Evolutionary conservation across 225 moss, liverwort and hornwort species (phyloP), one percentile per base, ranked within the genome.

Genomic region (Marchantia paleacea): DNA sequence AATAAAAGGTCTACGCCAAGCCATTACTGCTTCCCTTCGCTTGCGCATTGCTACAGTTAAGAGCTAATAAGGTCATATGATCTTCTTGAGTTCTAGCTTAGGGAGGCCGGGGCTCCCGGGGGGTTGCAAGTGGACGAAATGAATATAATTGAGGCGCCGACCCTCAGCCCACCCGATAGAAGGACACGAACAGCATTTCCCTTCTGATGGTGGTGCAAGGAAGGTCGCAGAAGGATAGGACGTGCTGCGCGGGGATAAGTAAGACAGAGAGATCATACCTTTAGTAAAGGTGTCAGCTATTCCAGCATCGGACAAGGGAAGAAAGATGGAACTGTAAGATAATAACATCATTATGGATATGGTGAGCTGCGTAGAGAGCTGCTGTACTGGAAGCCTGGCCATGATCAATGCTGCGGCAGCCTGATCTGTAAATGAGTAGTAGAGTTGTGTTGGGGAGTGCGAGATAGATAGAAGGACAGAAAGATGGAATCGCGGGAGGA

Each of bases 271-370:
- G 29, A 62, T 62, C 61, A 47, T 77, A 77, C 77, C 77, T 77
- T 77, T 48, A 47, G 24, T 19, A 12, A 63, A 77, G 49, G 77
- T 25, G 39, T n/a, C 77, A 60, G 31, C 31, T 11, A 19, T 22
- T 63, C 20, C 77, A 77, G 77, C 77, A 12, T 62, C 61, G 48
- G 77, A 62, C 60, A 50, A 47, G 22, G 77, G 31, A 29, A 77
- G 11, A 9, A 76, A 20, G 11, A 62, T 47, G 60, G 77, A 63
- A 77, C 61, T 77, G 61, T 58, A 20, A 30, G 58, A 47, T 47
- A 29, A 47, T 50, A 77, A 16, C 11, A 77, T 55, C 75, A 75
- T 47, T 47, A 63, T 12, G 47, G 39, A 76, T 11, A 76, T 47
- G 61, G 20, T 63, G 62, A 77, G 77, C 62, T 77, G 77, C 60